These are phyloP conservation scores for Acanthamoeba castellanii DNA, from an alignment of 208 protist genomes.

Conservation along the genomic window DNA sequence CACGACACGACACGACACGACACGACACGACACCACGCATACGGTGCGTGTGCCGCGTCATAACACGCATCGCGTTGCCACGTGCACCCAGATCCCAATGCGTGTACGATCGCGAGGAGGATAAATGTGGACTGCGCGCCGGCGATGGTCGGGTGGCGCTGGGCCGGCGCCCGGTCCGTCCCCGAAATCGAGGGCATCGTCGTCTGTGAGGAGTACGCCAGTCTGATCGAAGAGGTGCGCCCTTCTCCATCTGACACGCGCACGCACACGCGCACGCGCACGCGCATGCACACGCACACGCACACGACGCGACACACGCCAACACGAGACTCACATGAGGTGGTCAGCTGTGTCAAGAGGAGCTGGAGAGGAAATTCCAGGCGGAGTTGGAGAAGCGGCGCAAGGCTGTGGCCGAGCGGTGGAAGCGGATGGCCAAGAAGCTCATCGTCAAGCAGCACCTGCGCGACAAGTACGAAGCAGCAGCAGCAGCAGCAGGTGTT, in stretches of 20 bases:
- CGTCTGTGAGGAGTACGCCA: slow-evolving; percentile 29
- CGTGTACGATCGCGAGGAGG: neutral
- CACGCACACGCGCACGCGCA: no score
- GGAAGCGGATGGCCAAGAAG: slow-evolving; percentile 41
- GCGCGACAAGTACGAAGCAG: neutral
- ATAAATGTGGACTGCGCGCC: slow-evolving; percentile 34
- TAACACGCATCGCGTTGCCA: no score
- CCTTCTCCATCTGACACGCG: neutral
- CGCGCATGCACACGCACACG: no score
- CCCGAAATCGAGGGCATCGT: slow-evolving; percentile 46
- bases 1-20: neutral
- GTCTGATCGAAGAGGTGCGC: slow-evolving; percentile 12
- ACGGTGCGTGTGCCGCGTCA: no score
- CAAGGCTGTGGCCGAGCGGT: neutral
- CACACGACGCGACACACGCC: no score
- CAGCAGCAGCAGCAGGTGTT: neutral
- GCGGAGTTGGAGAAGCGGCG: slow-evolving; percentile 42
- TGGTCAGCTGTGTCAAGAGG: slow-evolving; percentile 12
- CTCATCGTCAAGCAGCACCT: slow-evolving; percentile 39
- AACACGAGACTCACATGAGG: no score
- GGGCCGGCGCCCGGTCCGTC: neutral
- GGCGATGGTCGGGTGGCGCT: slow-evolving; percentile 51
- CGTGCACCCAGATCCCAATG: neutral
- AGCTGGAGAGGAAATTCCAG: neutral
- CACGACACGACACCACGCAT: no score